Conservation (phyloP, 176 grass and related monocot genomes). For the Paspalum notatum region DNA sequence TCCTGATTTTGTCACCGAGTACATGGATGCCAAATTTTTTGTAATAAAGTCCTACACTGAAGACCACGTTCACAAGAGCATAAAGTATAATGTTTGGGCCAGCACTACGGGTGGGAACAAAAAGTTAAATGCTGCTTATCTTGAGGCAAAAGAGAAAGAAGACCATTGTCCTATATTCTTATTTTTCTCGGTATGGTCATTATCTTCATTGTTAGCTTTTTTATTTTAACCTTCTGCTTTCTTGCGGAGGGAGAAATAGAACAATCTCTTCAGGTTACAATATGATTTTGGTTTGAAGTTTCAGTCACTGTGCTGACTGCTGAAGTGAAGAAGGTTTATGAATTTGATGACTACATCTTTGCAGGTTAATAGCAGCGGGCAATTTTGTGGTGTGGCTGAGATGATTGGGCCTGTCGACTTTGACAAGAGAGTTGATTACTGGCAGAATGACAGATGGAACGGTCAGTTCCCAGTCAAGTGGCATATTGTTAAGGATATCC, state of each 20-base stretch:
- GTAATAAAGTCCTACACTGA: slow-evolving; percentile 58
- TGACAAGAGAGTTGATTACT: slow-evolving; percentile 63
- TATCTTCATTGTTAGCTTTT: not conserved
- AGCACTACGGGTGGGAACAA: slow-evolving; percentile 49
- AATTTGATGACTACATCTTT: not conserved
- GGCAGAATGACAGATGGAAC: slow-evolving; percentile 70
- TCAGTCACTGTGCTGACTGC: not conserved
- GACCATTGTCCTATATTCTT: slow-evolving; percentile 39
- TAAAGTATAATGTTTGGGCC: slow-evolving; percentile 58
- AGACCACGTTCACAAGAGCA: slow-evolving; percentile 52
- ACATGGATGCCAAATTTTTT: slow-evolving; percentile 49
- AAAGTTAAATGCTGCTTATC: slow-evolving; percentile 50
- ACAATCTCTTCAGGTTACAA: not conserved
- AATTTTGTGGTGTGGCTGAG: slow-evolving; percentile 73
- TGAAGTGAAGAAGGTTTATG: not conserved
- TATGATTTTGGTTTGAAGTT: not conserved
- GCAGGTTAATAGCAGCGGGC: slow-evolving; percentile 65
- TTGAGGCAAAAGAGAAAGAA: slow-evolving; percentile 33
- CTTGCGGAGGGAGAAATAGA: not conserved
- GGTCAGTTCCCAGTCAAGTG: slow-evolving; percentile 75
- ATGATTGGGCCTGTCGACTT: slow-evolving; percentile 70
- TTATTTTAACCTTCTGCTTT: not conserved
- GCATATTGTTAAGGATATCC: slow-evolving; percentile 77
- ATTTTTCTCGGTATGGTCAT: slow-evolving; percentile 51
- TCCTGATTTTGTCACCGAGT: slow-evolving; percentile 43